Base-by-base conservation (phyloP, 169 alveolate species). In the Plasmodium vivax region DNA sequence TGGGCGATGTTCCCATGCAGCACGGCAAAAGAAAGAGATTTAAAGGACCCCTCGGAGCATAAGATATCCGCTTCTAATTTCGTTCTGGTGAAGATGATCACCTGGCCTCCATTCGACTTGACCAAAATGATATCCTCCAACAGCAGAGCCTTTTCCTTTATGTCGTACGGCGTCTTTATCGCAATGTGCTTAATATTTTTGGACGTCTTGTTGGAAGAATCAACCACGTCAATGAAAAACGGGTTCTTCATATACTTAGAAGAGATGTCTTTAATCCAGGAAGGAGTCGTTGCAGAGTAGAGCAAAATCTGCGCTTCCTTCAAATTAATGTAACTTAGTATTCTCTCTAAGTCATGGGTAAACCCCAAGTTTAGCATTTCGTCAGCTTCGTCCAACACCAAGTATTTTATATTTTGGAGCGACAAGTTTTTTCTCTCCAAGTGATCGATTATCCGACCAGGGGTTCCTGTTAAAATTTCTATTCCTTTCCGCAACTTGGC, bases 361-460 rank as follows among this genome's bases (percentile, higher is more conserved):
- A 99, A 99, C 54, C 99, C 99, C 98, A 98, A 97, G 94, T 99
- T 99, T 56, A 99, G 96, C 92, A 99, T 96, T 88, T 99, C 98
- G 95, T 99, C 99, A 12, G 99, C 99, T 93, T 99, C 99, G 96
- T 99, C 99, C 45, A 99, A 95, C 10, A 99, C 99, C 62, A 98
- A 77, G 85, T 94, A 83, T 41, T 93, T 95, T 34, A 96, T 88
- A 82, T 96, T 93, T 85, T 96, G 95, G 32, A 97, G 96, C 90
- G 99, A 98, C 41, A 99, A 98, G 82, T 97, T 94, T 45, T 99
- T 97, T 92, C 96, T 98, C 87, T 97, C 97, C 62, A 99, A 93
- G 93, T 98, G 99, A 95, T 99, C 99, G 5, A 98, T 91, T 54
- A 99, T 94, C 82, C 99, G 97, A 12, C 99, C 99, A 12, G 99